These are phyloP conservation scores for Rhododendron henanense DNA, from an alignment of 148 eudicot genomes.

Conservation along the genomic window DNA sequence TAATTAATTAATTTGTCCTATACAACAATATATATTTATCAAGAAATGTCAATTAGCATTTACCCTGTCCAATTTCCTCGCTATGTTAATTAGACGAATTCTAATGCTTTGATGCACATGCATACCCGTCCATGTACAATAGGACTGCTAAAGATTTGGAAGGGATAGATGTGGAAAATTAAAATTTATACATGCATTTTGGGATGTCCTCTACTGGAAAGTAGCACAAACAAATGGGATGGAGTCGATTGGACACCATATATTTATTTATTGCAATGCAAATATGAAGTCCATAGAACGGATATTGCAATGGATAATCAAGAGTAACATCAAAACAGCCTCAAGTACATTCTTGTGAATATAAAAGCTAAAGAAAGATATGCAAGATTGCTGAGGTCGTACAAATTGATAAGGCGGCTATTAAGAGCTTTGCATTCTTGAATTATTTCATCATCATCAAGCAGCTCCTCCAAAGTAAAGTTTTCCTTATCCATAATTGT, in stretches of 20 bases:
- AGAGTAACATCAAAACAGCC: not conserved
- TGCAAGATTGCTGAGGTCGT: conserved; percentile 14
- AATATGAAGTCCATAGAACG: not conserved
- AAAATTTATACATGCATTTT: not conserved
- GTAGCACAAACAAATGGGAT: not conserved
- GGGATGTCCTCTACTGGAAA: not conserved
- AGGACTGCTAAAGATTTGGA: not conserved
- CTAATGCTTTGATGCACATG: not conserved
- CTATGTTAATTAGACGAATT: not conserved
- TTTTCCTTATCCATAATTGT: conserved; percentile 82
- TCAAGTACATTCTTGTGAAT: not conserved
- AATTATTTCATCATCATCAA: conserved; percentile 95
- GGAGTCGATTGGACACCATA: not conserved
- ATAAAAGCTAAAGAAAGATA: not conserved
- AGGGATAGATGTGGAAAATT: not conserved
- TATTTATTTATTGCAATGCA: not conserved
- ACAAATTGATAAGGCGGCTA: conserved; percentile 90
- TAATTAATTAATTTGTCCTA: not conserved
- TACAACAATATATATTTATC: not conserved
- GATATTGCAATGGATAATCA: not conserved
- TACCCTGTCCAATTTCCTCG: not conserved
- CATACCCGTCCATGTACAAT: not conserved
- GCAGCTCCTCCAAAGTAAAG: conserved; percentile 80
- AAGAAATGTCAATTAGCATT: not conserved
- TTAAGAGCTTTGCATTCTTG: conserved; percentile 97